Evolutionary conservation across 2,329 filamentous ascomycete genomes (phyloP), one percentile per base, ranked within the genome.

Genomic region (Verticillium isaacii): DNA sequence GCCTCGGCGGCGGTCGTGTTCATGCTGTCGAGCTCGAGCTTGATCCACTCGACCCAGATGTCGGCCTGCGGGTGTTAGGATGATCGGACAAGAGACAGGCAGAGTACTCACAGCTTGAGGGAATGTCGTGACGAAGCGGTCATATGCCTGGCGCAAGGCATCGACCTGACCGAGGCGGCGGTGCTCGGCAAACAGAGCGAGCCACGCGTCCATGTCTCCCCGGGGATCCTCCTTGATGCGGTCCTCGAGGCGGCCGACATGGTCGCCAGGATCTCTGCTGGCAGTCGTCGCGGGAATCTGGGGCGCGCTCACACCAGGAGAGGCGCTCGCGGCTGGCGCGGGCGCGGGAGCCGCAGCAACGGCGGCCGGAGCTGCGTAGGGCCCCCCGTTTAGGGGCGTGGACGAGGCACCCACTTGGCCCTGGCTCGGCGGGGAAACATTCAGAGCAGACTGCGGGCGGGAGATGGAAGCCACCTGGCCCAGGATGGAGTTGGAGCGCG

Each of bases 121-220:
- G 69, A 98, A 98, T 32, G 94, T 81, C 66, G 90, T 86, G 67
- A 98, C 82, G 74, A 98, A 97, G 41, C 92, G 87, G 66, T 95
- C 90, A 72, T 95, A 99, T 17, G 89, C 86, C 62, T 83, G 85
- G 66, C 94, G 87, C 32, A 91, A 86, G 69, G 94, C 90, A 64
- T 96, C 92, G 65, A 93, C 78, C 74, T 93, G 91, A 76, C 90
- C 90, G 69, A 90, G 91, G 70, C 86, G 88, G 68, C 89, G 89
- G 74, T 97, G 87, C 73, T 97, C 92, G 67, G 86, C 85, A 72
- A 99, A 94, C 72, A 99, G 82, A 66, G 86, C 85, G 69, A 96
- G 79, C 95, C 95, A 99, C 36, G 94, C 92, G 73, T 95, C 91
- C 75, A 95, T 86, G 69, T 97, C 93, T 71, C 94, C 95, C 69